Conservation (phyloP, 192 early-diverging fungal species). For the Coemansia sp. region DNA sequence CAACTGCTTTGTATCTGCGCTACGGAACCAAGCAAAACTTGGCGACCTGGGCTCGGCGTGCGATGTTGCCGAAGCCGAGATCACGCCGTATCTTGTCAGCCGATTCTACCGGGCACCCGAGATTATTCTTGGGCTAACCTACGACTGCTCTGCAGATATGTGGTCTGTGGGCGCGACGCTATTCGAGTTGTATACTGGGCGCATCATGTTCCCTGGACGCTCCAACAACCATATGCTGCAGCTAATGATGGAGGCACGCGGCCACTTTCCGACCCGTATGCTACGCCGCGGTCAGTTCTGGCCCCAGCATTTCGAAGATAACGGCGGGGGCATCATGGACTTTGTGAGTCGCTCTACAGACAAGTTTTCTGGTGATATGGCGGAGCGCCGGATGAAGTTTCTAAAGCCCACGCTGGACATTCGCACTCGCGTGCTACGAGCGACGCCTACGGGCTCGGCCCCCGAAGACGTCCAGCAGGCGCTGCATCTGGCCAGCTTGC, state of each 20-base stretch:
- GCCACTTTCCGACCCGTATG: constrained; percentile 78
- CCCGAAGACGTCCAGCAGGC: constrained; percentile 46
- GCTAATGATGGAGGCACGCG: constrained; percentile 90
- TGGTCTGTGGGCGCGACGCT: constrained; percentile 95
- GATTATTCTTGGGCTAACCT: constrained; percentile 86
- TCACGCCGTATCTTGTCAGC: constrained; percentile 93
- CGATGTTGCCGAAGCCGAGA: constrained; percentile 81
- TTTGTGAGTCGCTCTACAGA: constrained; percentile 39
- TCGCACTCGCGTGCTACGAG: constrained; percentile 58
- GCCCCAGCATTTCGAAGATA: constrained; percentile 82
- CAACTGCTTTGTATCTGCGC: constrained; percentile 87
- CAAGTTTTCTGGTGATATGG: constrained; percentile 60
- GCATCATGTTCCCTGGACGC: constrained; percentile 88
- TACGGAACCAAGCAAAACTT: constrained; percentile 75
- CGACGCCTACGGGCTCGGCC: constrained; percentile 38
- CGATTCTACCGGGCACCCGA: constrained; percentile 97
- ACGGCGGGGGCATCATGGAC: constrained; percentile 41
- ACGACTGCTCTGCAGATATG: constrained; percentile 85
- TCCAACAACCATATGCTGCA: constrained; percentile 96
- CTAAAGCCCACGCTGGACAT: constrained; percentile 67
- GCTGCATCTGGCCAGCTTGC: constrained; percentile 68
- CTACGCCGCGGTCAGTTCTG: constrained; percentile 78
- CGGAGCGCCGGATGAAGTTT: constrained; percentile 60
- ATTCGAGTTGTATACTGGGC: constrained; percentile 93
- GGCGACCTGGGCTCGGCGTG: constrained; percentile 93